phyloP scores from a whole-genome alignment of 1,284 basidiomycete species.

The Cryptococcus jaspeensis region DNA sequence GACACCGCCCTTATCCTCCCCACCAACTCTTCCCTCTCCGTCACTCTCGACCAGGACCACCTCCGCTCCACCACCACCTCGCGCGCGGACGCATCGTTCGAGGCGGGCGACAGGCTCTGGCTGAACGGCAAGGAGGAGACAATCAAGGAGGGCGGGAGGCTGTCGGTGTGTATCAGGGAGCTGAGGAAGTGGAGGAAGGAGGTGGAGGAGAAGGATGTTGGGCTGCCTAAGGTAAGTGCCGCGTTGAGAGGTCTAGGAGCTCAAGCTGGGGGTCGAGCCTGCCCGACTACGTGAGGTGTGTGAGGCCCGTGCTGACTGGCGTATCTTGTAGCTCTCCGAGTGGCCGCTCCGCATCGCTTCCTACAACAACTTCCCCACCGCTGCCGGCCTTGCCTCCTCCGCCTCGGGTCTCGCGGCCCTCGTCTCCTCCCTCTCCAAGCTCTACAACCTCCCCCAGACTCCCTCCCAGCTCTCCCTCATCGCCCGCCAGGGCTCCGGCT shows the following conservation, averaged over 20 bases:
- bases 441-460: slow-evolving; percentile 75
- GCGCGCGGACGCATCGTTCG: slow-evolving; percentile 74
- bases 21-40: slow-evolving; percentile 95
- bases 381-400: slow-evolving; percentile 94
- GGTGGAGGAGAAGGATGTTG: slow-evolving; percentile 68
- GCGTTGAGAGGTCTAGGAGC: not conserved
- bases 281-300: not conserved
- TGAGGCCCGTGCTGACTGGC: not conserved
- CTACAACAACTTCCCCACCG: slow-evolving; percentile 98
- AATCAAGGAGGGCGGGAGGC: slow-evolving; percentile 76
- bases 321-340: slow-evolving; percentile 62
- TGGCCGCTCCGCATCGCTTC: slow-evolving; percentile 83
- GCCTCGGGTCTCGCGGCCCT: slow-evolving; percentile 97
- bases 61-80: slow-evolving; percentile 92
- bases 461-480: slow-evolving; percentile 79
- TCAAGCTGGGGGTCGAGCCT: not conserved
- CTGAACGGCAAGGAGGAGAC: slow-evolving; percentile 88
- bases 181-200: slow-evolving; percentile 74
- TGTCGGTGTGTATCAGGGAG: slow-evolving; percentile 83
- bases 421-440: slow-evolving; percentile 79
- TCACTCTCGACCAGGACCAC: slow-evolving; percentile 95
- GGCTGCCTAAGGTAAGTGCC: slow-evolving; percentile 65
- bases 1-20: slow-evolving; percentile 93
- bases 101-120: slow-evolving; percentile 76
- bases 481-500: slow-evolving; percentile 94